Conservation (phyloP, 2,329 filamentous ascomycete species). For the Talaromyces funiculosus region DNA sequence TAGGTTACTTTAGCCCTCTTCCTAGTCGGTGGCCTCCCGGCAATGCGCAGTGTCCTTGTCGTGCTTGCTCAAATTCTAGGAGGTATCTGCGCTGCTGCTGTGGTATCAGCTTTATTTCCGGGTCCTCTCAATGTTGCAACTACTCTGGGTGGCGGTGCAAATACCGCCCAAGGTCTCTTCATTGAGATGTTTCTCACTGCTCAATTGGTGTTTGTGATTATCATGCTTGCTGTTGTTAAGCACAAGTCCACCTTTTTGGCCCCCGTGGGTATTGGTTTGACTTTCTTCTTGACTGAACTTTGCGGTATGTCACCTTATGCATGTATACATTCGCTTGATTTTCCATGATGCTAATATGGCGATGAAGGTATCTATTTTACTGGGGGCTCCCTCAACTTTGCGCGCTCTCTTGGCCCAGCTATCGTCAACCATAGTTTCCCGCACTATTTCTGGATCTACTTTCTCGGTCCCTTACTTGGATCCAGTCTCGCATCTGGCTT, state of each 20-base stretch:
- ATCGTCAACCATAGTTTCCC: slow-evolving; percentile 43
- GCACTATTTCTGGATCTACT: slow-evolving; percentile 49
- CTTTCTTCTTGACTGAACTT: slow-evolving; percentile 59
- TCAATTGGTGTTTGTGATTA: slow-evolving; percentile 58
- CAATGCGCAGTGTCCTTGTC: slow-evolving; percentile 48
- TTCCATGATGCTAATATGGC: not conserved
- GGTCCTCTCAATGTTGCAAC: slow-evolving; percentile 53
- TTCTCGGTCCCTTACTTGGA: slow-evolving; percentile 44
- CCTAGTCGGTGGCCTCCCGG: slow-evolving; percentile 54
- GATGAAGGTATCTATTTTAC: slow-evolving; percentile 42
- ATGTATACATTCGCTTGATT: not conserved
- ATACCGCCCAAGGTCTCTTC: slow-evolving; percentile 55
- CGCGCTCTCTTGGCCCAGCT: slow-evolving; percentile 45
- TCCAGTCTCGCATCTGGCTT: slow-evolving; percentile 46
- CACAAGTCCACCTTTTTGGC: slow-evolving; percentile 67
- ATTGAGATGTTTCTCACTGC: slow-evolving; percentile 63
- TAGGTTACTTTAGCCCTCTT: slow-evolving; percentile 55
- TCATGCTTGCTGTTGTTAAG: slow-evolving; percentile 68
- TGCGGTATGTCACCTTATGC: slow-evolving; percentile 30
- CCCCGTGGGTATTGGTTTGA: slow-evolving; percentile 65
- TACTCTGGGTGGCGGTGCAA: slow-evolving; percentile 49
- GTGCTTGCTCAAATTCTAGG: slow-evolving; percentile 54
- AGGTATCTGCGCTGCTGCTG: slow-evolving; percentile 54
- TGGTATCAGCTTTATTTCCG: slow-evolving; percentile 55
- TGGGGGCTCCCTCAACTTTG: slow-evolving; percentile 45